phyloP scores from a whole-genome alignment of 2,329 filamentous ascomycete genomes.

The Phoma herbarum region DNA sequence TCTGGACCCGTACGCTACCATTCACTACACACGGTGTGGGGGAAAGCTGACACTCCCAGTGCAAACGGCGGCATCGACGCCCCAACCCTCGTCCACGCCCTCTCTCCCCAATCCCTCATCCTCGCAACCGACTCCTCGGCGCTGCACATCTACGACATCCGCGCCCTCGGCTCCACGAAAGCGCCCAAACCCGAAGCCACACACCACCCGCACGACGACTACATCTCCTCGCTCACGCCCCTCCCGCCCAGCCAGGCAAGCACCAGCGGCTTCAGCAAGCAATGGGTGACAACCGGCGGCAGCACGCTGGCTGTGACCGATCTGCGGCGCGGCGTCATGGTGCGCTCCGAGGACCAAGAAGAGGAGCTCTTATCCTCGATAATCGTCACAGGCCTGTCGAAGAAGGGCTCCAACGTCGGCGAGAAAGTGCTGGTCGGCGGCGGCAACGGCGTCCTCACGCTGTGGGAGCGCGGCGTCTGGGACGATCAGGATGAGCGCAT shows the following conservation, averaged over 20 bases:
- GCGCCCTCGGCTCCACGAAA: constrained; percentile 60
- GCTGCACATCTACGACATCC: constrained; percentile 86
- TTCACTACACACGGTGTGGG: not conserved
- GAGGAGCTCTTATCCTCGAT: constrained; percentile 87
- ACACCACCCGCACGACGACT: constrained; percentile 88
- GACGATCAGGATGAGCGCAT: constrained; percentile 94
- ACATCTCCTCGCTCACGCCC: constrained; percentile 86
- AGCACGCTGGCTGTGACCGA: constrained; percentile 92
- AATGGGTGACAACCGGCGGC: constrained; percentile 93
- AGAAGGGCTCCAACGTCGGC: constrained; percentile 73
- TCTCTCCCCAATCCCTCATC: constrained; percentile 88
- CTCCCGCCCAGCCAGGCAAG: constrained; percentile 81
- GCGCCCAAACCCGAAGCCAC: constrained; percentile 74
- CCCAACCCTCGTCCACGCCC: constrained; percentile 81
- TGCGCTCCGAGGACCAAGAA: constrained; percentile 92
- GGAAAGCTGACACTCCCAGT: constrained; percentile 37
- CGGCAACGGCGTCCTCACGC: constrained; percentile 80
- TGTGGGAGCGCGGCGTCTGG: constrained; percentile 96
- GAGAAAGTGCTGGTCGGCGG: constrained; percentile 80
- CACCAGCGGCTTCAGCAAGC: constrained; percentile 89
- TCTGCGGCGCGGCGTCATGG: constrained; percentile 82
- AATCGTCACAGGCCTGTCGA: constrained; percentile 79
- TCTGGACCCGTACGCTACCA: constrained; percentile 43
- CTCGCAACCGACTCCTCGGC: constrained; percentile 90
- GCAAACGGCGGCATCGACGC: constrained; percentile 65